Conservation (phyloP, 352 stramenopile genomes). For the Phytophthora cactorum region DNA sequence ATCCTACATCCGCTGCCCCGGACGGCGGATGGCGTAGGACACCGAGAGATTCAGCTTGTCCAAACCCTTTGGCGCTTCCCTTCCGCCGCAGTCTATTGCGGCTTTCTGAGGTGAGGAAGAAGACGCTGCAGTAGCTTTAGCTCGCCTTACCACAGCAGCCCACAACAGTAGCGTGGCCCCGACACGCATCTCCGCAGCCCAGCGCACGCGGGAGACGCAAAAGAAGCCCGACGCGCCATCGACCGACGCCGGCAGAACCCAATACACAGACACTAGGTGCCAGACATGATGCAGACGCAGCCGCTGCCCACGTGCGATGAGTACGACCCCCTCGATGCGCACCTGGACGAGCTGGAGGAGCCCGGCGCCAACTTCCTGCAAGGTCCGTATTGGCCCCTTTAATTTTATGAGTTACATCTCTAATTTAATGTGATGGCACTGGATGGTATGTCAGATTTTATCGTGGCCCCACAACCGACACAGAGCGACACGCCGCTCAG, state of each 20-base stretch:
- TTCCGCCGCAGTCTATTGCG: conserved; percentile 30
- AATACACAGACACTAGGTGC: conserved; percentile 8
- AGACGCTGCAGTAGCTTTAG: conserved; percentile 4
- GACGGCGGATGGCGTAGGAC: conserved; percentile 12
- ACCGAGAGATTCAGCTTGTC: conserved; percentile 47
- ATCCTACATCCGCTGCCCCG: not conserved
- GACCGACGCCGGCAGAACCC: conserved; percentile 3
- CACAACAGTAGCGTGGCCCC: not conserved
- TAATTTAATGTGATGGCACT: conserved; percentile 20
- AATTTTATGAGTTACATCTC: conserved; percentile 8
- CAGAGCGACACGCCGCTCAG: conserved; percentile 62
- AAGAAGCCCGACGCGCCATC: conserved; percentile 8
- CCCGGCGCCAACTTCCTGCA: conserved; percentile 71
- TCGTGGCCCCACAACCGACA: conserved; percentile 32
- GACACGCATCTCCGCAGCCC: not conserved
- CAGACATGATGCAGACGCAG: conserved; percentile 55
- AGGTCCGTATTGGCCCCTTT: conserved; percentile 34
- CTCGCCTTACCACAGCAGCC: not conserved
- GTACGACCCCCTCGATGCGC: conserved; percentile 73
- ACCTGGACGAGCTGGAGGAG: conserved; percentile 77
- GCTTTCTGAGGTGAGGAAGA: conserved; percentile 22
- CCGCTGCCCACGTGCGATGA: conserved; percentile 61
- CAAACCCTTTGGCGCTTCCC: conserved; percentile 23
- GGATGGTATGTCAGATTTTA: conserved; percentile 45
- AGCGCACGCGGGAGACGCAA: conserved; percentile 9